phyloP scores from a whole-genome alignment of 306 rosid genomes.

The Ceratonia siliqua region DNA sequence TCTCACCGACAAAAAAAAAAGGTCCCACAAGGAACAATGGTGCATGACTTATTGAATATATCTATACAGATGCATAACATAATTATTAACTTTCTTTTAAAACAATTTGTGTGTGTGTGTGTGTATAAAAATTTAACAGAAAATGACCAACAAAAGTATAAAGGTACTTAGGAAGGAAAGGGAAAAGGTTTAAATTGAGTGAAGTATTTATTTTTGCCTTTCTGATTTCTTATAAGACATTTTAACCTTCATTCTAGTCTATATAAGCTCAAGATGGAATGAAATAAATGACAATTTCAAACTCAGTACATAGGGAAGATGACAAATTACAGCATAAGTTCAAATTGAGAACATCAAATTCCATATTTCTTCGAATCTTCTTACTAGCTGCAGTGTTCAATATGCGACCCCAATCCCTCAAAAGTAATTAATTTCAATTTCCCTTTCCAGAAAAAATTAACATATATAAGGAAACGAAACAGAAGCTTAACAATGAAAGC shows the following conservation, averaged over 20 bases:
- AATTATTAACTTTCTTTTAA: not conserved
- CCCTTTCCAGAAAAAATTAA: not conserved
- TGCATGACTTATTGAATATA: not conserved
- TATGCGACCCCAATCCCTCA: not conserved
- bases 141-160: not conserved
- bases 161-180: not conserved
- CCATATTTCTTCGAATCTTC: not conserved
- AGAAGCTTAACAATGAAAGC: not conserved
- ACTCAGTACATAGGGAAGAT: not conserved
- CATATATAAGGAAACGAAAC: not conserved
- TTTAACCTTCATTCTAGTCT: not conserved
- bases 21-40: not conserved
- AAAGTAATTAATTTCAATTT: not conserved
- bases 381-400: not conserved
- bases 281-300: slow-evolving; percentile 7
- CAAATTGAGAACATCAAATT: no score
- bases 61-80: not conserved
- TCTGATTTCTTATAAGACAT: not conserved
- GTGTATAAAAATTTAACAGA: not conserved
- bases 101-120: not conserved
- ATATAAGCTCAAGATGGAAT: not conserved
- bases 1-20: not conserved
- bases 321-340: not conserved
- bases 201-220: not conserved
- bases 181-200: not conserved